Evolutionary conservation across 1,284 basidiomycete genomes (phyloP).

Genomic region (Tilletia walkeri): DNA sequence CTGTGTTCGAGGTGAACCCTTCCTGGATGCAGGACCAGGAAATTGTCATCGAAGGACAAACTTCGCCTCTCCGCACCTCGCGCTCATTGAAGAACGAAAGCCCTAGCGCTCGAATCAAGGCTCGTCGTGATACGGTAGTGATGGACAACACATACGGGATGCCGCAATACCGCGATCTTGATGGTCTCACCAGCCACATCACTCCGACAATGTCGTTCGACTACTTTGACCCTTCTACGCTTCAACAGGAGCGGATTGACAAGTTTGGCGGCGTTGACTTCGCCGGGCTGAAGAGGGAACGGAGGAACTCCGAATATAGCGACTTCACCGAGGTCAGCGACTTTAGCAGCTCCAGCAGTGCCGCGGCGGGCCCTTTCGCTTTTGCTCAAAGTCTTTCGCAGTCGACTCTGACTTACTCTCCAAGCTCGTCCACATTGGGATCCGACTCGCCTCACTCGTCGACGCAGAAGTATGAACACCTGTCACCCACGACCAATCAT

Average conservation of each 20-base stretch:
- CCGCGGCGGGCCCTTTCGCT: conserved; percentile 30
- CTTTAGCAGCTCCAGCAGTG: conserved; percentile 33
- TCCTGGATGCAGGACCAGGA: conserved; percentile 20
- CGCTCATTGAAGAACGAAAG: background rate
- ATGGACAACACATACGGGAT: conserved; percentile 19
- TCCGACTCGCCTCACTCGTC: conserved; percentile 3
- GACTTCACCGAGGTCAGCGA: conserved; percentile 23
- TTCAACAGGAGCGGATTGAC: background rate
- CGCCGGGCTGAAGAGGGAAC: background rate
- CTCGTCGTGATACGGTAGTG: conserved; percentile 17
- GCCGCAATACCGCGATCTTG: conserved; percentile 26
- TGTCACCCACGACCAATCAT: background rate
- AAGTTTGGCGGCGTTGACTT: conserved; percentile 24
- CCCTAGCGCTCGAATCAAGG: conserved; percentile 16
- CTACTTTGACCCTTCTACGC: conserved; percentile 5
- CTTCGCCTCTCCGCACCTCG: conserved; percentile 14
- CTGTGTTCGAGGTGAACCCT: conserved; percentile 16
- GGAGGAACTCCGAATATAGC: conserved; percentile 16
- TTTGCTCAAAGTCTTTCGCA: conserved; percentile 37
- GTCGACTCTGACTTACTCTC: conserved; percentile 28
- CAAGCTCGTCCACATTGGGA: conserved; percentile 1
- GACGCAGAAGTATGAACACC: background rate
- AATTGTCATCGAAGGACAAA: background rate
- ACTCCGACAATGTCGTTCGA: conserved; percentile 25
- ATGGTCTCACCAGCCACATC: conserved; percentile 22